Evolutionary conservation across 2,329 filamentous ascomycete species (phyloP).

Genomic region (Mycosphaerella arachidis): DNA sequence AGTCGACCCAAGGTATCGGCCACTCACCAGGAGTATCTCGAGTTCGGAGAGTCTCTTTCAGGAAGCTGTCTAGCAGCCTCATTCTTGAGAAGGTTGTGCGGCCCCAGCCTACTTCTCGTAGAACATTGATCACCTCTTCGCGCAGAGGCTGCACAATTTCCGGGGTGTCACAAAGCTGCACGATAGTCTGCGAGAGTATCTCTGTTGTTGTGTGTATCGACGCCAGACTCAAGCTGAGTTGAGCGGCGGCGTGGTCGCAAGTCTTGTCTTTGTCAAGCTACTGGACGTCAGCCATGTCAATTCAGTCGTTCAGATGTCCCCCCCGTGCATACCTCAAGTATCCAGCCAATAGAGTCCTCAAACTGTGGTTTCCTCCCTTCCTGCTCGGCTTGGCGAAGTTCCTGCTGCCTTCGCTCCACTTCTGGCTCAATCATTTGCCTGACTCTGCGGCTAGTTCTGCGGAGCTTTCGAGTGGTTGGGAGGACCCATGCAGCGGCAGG

Average conservation of each 20-base stretch:
- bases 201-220: conserved; percentile 24
- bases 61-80: conserved; percentile 16
- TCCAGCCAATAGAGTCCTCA: conserved; percentile 21
- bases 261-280: conserved; percentile 10
- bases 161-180: conserved; percentile 21
- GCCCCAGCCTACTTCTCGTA: conserved; percentile 21
- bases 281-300: not conserved
- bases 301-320: too few species aligned
- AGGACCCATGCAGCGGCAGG: conserved; percentile 1
- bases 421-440: not conserved
- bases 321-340: conserved; percentile 11
- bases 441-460: not conserved
- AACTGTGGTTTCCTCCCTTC: conserved; percentile 4
- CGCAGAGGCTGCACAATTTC: conserved; percentile 23
- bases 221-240: conserved; percentile 11
- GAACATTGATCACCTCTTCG: conserved; percentile 21
- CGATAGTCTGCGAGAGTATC: conserved; percentile 4
- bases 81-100: conserved; percentile 24
- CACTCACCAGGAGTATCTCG: not conserved
- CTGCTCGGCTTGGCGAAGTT: not conserved
- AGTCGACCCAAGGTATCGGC: conserved; percentile 3
- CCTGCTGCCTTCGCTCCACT: not conserved
- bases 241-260: conserved; percentile 1
- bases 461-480: not conserved
- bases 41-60: conserved; percentile 4